phyloP scores from a whole-genome alignment of 257 asterid species.

The Asclepias syriaca region DNA sequence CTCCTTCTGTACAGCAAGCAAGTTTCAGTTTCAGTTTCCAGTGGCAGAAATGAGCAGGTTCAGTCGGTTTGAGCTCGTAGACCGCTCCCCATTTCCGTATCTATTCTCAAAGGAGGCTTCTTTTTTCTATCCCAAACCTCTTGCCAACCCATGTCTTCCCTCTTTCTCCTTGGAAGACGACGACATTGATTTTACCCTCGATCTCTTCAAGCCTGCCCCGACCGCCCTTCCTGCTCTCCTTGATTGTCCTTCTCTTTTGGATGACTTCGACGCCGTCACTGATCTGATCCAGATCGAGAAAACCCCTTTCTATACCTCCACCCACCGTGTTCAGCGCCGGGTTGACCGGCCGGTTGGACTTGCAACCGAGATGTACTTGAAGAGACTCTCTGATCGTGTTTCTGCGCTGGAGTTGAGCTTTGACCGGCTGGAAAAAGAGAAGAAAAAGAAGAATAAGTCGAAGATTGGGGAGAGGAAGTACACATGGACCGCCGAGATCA shows the following conservation, averaged over 20 bases:
- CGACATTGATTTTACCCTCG: conserved; percentile 45
- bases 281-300: conserved; percentile 79
- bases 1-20: background rate
- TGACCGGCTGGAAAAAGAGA: conserved; percentile 33
- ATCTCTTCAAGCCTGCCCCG: conserved; percentile 31
- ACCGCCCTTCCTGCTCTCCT: conserved; percentile 8
- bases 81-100: conserved; percentile 43
- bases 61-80: conserved; percentile 54
- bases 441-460: conserved; percentile 28
- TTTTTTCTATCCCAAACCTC: conserved; percentile 34
- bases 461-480: conserved; percentile 60
- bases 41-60: conserved; percentile 40
- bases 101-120: conserved; percentile 31
- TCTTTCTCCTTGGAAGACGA: conserved; percentile 30
- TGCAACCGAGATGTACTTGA: conserved; percentile 34
- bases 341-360: conserved; percentile 22
- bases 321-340: conserved; percentile 51
- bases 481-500: conserved; percentile 85
- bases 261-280: conserved; percentile 46
- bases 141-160: conserved; percentile 27
- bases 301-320: conserved; percentile 38
- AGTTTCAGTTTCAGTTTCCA: too few relatives aligned
- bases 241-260: conserved; percentile 19
- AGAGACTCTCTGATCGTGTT: conserved; percentile 63
- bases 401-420: conserved; percentile 55